Conservation (phyloP, 163 green algal species). For the Scenedesmus sp. region DNA sequence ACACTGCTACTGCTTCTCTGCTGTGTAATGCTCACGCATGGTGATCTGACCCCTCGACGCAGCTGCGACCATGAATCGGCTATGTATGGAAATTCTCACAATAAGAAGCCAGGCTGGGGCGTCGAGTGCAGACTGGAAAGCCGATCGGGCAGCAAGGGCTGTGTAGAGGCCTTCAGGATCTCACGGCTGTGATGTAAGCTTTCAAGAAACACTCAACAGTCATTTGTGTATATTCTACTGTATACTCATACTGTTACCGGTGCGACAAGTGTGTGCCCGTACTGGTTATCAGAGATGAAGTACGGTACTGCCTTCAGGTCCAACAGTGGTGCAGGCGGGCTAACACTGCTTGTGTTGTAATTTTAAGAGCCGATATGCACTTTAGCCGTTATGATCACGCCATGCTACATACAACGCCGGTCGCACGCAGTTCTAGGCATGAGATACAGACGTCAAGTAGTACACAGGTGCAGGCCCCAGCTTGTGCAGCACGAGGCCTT, state of each 20-base stretch:
- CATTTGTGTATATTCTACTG: background rate
- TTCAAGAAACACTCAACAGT: background rate
- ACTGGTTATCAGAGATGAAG: background rate
- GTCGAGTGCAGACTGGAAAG: background rate
- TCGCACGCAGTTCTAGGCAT: background rate
- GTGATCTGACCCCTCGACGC: background rate
- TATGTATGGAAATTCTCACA: too few relatives aligned
- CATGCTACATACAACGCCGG: background rate
- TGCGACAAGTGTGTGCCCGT: background rate
- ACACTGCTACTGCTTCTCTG: background rate
- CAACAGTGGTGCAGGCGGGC: background rate
- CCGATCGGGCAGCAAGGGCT: background rate
- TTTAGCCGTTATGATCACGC: too few relatives aligned
- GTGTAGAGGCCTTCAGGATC: background rate
- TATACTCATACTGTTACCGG: background rate
- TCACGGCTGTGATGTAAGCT: background rate
- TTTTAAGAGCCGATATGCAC: too few relatives aligned
- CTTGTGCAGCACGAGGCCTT: background rate
- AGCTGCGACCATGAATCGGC: background rate
- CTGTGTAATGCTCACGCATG: background rate
- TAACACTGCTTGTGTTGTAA: too few relatives aligned
- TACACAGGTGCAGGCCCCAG: background rate
- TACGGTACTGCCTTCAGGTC: background rate
- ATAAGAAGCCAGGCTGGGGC: too few relatives aligned
- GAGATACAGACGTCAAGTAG: background rate